Base-by-base conservation (phyloP, 192 early-diverging fungal species). In the Backusella australiensis region DNA sequence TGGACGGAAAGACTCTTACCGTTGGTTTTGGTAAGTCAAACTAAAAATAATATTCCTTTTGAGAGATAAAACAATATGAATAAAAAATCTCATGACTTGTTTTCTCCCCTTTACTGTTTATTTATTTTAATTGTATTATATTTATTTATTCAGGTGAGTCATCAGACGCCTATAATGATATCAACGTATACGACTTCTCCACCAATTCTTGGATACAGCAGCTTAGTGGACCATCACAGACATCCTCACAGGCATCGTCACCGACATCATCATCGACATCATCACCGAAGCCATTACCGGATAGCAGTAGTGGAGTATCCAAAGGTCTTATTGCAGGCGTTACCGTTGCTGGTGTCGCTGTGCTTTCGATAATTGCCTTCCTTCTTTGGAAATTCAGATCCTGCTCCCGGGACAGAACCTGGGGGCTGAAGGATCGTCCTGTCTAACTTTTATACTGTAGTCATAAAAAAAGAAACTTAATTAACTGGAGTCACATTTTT, bases 131-230 rank as follows among this genome's bases (percentile, higher is more conserved):
- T 32, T 32, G 29, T 32, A 32, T 32, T 32, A 32, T 39, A 0
- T 19, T 32, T 32, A 1, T 32, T 32, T 32, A 32, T 32, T 32
- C 38, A 80, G 79, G 80, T 23, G 69, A 69, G 26, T 77, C 0
- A 32, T 32, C 80, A 56, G 41, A 39, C 14, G 72, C 72, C 23
- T 78, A 81, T 38, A 81, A 78, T 29, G 80, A 81, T 63, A 77
- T 81, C 29, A 81, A 81, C 42, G 39, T 75, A 0, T 67, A 75
- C n/a, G 69, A 75, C 34, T 32, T 75, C 6, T 36, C 52, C 2
- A 67, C 35, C 42, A 63, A 34, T 34, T 26, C 44, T 39, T 81
- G 80, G 80, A 32, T 81, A 12, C 42, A 78, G 32, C 69, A 68
- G 6, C 74, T 77, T 34, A 23, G 38, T 39, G 38, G 1, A 39